These are phyloP conservation scores for Silene latifolia DNA, from an alignment of 148 eudicot species.

Conservation along the genomic window DNA sequence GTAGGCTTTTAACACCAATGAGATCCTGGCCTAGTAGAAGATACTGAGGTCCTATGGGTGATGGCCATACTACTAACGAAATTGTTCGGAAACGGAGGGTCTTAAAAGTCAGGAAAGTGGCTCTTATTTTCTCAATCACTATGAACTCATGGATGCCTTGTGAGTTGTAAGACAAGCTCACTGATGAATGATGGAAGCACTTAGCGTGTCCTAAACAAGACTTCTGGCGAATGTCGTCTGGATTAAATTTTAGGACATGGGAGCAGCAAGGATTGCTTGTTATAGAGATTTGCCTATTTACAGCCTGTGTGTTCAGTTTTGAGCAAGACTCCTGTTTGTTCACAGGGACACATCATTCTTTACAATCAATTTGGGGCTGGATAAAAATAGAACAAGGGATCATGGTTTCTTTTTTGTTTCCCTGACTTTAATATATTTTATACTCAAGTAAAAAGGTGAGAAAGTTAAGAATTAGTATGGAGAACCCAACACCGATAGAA, in stretches of 20 bases:
- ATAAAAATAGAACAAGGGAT: too few species aligned
- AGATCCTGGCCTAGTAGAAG: too few species aligned
- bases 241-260: background rate
- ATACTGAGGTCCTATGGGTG: too few species aligned
- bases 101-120: too few species aligned
- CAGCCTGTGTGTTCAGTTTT: background rate
- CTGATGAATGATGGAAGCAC: background rate
- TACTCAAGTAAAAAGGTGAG: constrained; percentile 3
- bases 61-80: too few species aligned
- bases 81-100: too few species aligned
- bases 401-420: too few species aligned
- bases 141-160: background rate
- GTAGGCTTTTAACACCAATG: too few species aligned
- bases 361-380: background rate
- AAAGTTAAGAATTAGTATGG: background rate
- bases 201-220: background rate
- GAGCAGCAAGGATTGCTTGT: background rate
- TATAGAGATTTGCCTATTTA: background rate
- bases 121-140: background rate
- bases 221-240: background rate
- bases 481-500: background rate
- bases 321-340: background rate
- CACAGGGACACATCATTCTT: background rate
- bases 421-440: background rate
- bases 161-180: background rate